These are phyloP conservation scores for Leishmania amazonensis DNA, from an alignment of 208 protist genomes.

Conservation along the genomic window DNA sequence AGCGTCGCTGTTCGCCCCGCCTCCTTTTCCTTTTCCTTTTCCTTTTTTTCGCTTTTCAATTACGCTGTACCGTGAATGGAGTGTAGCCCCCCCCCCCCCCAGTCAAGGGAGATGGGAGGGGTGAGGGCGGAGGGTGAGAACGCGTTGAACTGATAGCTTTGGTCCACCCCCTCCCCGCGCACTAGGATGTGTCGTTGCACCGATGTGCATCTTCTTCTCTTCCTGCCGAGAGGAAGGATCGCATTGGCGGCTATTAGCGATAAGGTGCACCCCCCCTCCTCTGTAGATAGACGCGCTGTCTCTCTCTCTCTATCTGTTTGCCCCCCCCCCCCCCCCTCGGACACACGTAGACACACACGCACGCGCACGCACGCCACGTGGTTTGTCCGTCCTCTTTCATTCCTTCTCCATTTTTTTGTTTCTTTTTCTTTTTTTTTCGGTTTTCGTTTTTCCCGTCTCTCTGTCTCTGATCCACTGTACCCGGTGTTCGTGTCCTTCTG, in stretches of 20 bases:
- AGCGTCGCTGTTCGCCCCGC: no score
- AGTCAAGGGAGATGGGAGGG: neutral
- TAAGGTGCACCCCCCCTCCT: neutral
- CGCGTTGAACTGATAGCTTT: neutral
- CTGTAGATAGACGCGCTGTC: neutral
- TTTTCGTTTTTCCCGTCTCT: neutral
- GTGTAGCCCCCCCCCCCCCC: neutral
- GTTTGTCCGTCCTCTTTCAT: neutral
- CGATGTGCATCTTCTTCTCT: neutral
- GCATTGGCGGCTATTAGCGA: neutral
- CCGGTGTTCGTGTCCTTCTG: neutral
- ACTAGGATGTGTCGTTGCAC: neutral
- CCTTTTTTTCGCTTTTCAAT: neutral
- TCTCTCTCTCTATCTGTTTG: neutral
- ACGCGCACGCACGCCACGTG: no score
- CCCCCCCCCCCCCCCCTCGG: no score
- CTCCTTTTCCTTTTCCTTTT: neutral
- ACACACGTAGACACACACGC: no score
- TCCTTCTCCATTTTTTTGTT: slow-evolving; percentile 1
- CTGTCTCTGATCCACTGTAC: neutral
- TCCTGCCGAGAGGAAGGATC: neutral
- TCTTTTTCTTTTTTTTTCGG: neutral
- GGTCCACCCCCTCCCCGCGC: neutral
- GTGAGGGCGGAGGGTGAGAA: no score
- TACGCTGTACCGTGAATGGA: slow-evolving; percentile 10